phyloP scores from a whole-genome alignment of 805 yeast genomes.

The Limtongozyma cylindracea region DNA sequence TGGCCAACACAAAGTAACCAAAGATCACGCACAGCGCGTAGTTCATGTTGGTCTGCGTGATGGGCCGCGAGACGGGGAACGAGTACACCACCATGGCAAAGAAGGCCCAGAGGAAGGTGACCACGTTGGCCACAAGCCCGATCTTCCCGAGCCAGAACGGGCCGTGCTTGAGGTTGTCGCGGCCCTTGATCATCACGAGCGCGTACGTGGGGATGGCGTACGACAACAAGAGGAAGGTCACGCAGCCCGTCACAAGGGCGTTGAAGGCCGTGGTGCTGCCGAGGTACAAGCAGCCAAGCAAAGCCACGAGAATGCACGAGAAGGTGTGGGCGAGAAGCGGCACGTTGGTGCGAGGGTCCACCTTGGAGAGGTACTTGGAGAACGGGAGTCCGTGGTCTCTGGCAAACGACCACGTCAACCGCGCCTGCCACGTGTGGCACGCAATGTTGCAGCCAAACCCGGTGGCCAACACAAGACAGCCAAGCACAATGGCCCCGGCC shows the following conservation, averaged over 20 bases:
- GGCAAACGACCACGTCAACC: constrained; percentile 44
- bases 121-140: constrained; percentile 23
- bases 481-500: constrained; percentile 28
- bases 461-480: constrained; percentile 20
- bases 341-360: constrained; percentile 19
- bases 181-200: constrained; percentile 20
- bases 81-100: constrained; percentile 37
- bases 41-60: constrained; percentile 33
- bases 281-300: constrained; percentile 34
- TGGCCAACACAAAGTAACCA: constrained; percentile 16
- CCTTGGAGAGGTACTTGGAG: constrained; percentile 21
- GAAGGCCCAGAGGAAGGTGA: constrained; percentile 27
- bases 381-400: constrained; percentile 39
- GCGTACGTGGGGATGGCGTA: constrained; percentile 29
- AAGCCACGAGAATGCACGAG: constrained; percentile 23
- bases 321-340: constrained; percentile 35
- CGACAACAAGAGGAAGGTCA: constrained; percentile 28
- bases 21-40: constrained; percentile 32
- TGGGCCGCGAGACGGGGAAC: constrained; percentile 43
- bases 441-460: constrained; percentile 35
- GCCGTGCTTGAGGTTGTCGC: constrained; percentile 28
- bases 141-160: constrained; percentile 41
- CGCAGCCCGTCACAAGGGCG: constrained; percentile 35
- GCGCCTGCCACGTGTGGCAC: constrained; percentile 42
- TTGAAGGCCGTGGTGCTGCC: constrained; percentile 46